Percentiles rank a stretch among this genome's conserved stretches.
Evolutionary conservation across 257 asterid species (phyloP).

Genomic region (Gentiana dahurica): DNA sequence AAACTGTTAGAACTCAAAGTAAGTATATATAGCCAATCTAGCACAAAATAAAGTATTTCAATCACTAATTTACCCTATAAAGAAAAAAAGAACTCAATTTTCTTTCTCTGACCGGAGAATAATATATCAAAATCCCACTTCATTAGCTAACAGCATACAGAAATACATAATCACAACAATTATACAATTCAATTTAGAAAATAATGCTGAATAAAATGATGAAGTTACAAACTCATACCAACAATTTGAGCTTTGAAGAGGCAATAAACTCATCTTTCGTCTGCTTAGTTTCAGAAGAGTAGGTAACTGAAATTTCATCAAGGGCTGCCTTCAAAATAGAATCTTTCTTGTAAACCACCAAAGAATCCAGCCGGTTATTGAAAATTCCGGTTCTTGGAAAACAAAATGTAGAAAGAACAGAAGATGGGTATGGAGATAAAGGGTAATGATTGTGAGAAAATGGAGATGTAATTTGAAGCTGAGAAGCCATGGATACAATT

Average conservation of each 20-base stretch:
- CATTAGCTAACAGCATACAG: no score
- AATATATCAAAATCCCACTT: no score
- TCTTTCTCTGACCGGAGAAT: no score
- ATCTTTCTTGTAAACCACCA: constrained; percentile 13
- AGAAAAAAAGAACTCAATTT: no score
- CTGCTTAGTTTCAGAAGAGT: constrained; percentile 24
- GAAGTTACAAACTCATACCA: constrained; percentile 30
- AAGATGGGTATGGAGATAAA: constrained; percentile 14
- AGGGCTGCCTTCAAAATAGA: constrained; percentile 29
- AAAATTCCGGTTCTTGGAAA: constrained; percentile 10
- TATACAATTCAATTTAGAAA: neutral
- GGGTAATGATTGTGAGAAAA: constrained; percentile 18
- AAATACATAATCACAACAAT: no score
- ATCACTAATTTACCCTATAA: no score
- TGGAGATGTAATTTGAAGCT: constrained; percentile 32
- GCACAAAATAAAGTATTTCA: no score
- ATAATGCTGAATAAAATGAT: neutral
- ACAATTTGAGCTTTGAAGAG: constrained; percentile 52
- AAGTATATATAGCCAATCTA: no score
- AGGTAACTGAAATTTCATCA: constrained; percentile 24
- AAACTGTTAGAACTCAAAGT: no score
- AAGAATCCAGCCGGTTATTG: neutral
- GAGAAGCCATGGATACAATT: constrained; percentile 43
- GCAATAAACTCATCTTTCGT: constrained; percentile 26
- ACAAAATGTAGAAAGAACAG: constrained; percentile 6